These are phyloP conservation scores for Sophora flavescens DNA, from an alignment of 306 rosid genomes.

Conservation along the genomic window DNA sequence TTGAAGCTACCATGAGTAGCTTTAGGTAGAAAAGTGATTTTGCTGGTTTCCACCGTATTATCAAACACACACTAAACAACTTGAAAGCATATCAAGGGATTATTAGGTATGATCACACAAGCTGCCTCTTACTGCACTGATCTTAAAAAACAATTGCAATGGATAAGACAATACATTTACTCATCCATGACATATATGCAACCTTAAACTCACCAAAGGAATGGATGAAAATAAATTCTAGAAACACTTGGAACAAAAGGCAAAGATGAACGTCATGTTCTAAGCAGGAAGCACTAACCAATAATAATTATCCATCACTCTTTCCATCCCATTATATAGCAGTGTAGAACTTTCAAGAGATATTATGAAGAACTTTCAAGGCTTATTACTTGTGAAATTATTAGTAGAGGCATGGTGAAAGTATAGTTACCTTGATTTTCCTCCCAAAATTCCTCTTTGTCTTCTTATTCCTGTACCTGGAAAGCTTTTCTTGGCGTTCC, in stretches of 20 bases:
- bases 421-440: conserved; percentile 87
- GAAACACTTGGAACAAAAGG: conserved; percentile 16
- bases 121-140: neutral
- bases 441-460: conserved; percentile 93
- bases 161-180: neutral
- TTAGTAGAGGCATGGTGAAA: neutral
- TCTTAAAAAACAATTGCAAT: neutral
- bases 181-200: neutral
- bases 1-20: too few species aligned
- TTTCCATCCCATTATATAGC: neutral
- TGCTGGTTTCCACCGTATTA: too few species aligned
- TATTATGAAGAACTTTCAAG: conserved; percentile 7
- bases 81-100: neutral
- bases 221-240: conserved; percentile 12
- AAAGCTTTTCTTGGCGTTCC: conserved; percentile 89
- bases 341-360: neutral
- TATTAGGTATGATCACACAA: conserved; percentile 13
- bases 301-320: neutral
- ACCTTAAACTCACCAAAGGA: conserved; percentile 14
- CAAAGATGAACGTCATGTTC: conserved; percentile 14
- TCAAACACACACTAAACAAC: neutral
- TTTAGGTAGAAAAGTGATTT: too few species aligned
- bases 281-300: neutral
- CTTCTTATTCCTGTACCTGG: conserved; percentile 94
- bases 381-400: conserved; percentile 17